Conservation (phyloP, 352 stramenopile species). For the Pythium rishiriense region DNA sequence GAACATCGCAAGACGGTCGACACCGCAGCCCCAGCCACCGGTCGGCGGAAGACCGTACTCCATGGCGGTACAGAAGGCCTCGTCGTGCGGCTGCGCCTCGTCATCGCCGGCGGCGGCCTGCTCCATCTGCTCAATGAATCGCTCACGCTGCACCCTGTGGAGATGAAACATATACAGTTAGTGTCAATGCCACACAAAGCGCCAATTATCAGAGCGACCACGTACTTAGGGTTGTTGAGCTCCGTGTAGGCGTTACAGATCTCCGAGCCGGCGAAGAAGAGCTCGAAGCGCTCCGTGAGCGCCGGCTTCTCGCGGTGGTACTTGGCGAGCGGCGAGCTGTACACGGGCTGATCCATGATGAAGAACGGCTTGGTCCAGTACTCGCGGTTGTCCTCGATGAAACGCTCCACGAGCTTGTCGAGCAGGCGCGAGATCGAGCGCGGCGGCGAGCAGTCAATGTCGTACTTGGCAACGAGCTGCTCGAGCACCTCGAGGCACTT, state of each 20-base stretch:
- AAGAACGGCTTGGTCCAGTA: slow-evolving; percentile 97
- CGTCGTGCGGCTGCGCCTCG: slow-evolving; percentile 92
- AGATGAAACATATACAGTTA: slow-evolving; percentile 14
- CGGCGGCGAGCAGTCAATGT: slow-evolving; percentile 65
- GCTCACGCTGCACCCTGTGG: slow-evolving; percentile 66
- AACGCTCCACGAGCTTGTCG: slow-evolving; percentile 89
- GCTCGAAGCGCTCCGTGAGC: slow-evolving; percentile 98
- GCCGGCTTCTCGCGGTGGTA: slow-evolving; percentile 92
- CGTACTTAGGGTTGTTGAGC: slow-evolving; percentile 93
- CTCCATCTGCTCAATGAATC: slow-evolving; percentile 82
- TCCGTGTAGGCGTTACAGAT: slow-evolving; percentile 99
- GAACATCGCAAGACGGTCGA: slow-evolving; percentile 98
- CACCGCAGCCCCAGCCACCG: slow-evolving; percentile 96
- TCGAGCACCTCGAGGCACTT: slow-evolving; percentile 65
- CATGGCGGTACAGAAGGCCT: slow-evolving; percentile 93
- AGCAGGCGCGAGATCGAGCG: slow-evolving; percentile 78
- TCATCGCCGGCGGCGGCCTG: slow-evolving; percentile 80
- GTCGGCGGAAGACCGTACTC: slow-evolving; percentile 98
- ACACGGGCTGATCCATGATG: slow-evolving; percentile 98
- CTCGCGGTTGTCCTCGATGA: slow-evolving; percentile 86
- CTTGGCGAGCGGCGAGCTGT: slow-evolving; percentile 97
- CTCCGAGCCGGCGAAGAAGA: slow-evolving; percentile 97
- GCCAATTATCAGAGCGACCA: neutral
- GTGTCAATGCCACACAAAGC: slow-evolving; percentile 3
- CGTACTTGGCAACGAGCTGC: slow-evolving; percentile 67